A percentile compares a stretch with the other conserved stretches of the same genome.
phyloP scores from a whole-genome alignment of 2,329 filamentous ascomycete genomes.

The Penicillium oxalicum region DNA sequence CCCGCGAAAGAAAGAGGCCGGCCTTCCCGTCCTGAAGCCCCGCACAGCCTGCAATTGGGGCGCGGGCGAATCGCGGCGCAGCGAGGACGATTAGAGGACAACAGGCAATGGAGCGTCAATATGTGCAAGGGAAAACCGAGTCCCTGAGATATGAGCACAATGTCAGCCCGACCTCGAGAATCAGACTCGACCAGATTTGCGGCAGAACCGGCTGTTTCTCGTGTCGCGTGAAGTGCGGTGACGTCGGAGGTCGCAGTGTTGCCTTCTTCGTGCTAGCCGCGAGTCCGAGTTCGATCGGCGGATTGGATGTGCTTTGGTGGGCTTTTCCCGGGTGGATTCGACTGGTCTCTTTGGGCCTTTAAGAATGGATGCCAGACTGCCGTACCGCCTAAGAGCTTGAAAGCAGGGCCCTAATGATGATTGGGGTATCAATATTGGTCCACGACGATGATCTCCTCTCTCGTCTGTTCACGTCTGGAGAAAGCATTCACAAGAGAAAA shows the following conservation, averaged over 20 bases:
- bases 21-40: conserved; percentile 11
- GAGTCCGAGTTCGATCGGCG: conserved; percentile 9
- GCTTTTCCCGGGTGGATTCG: neutral
- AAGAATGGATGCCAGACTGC: neutral
- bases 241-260: conserved; percentile 17
- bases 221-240: conserved; percentile 12
- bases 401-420: too few relatives aligned
- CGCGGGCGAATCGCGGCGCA: neutral
- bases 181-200: neutral
- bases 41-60: conserved; percentile 10
- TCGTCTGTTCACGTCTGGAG: too few relatives aligned
- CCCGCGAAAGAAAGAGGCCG: conserved; percentile 4
- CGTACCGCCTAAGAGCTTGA: too few relatives aligned
- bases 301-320: neutral
- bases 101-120: neutral
- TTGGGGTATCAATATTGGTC: too few relatives aligned
- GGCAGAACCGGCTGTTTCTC: conserved; percentile 6
- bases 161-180: too few relatives aligned
- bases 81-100: neutral
- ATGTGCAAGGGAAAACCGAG: too few relatives aligned
- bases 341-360: neutral
- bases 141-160: too few relatives aligned
- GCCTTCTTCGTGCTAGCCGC: conserved; percentile 10
- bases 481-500: too few relatives aligned
- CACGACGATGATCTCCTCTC: too few relatives aligned